These are phyloP conservation scores for Cucurbita maxima DNA, from an alignment of 306 rosid species.

Conservation along the genomic window DNA sequence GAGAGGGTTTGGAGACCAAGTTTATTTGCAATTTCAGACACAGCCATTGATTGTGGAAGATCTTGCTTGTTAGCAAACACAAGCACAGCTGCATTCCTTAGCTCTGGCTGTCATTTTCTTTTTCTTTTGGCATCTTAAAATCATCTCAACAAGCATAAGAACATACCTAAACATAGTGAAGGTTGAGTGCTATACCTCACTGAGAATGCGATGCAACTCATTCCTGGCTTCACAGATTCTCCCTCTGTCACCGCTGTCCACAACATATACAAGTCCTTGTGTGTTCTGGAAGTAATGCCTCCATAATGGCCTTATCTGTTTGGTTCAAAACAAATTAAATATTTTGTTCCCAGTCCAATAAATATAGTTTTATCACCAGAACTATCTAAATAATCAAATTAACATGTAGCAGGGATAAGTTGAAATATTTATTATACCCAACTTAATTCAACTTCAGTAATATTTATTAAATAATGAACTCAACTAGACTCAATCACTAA, in stretches of 20 bases:
- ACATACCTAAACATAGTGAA: background rate
- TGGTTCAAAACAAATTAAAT: background rate
- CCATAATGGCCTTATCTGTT: constrained; percentile 37
- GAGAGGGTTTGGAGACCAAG: constrained; percentile 27
- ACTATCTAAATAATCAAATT: background rate
- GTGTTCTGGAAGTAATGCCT: constrained; percentile 37
- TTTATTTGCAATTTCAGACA: constrained; percentile 22
- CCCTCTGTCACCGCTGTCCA: constrained; percentile 32
- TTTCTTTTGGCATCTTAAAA: background rate
- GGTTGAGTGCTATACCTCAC: constrained; percentile 6
- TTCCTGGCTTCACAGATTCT: constrained; percentile 30
- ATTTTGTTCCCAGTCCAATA: background rate
- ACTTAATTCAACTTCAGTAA: no score
- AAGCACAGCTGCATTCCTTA: constrained; percentile 17
- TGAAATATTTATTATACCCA: no score
- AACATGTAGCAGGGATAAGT: no score
- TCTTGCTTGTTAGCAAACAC: constrained; percentile 42
- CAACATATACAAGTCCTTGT: constrained; percentile 28
- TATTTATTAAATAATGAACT: no score
- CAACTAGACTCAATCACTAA: no score
- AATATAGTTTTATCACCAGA: background rate
- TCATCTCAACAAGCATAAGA: background rate
- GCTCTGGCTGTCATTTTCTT: constrained; percentile 1
- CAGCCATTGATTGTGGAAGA: constrained; percentile 26
- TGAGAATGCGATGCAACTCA: constrained; percentile 30